phyloP scores from a whole-genome alignment of 768 basidiomycete species.

The Wakefieldia striispora region DNA sequence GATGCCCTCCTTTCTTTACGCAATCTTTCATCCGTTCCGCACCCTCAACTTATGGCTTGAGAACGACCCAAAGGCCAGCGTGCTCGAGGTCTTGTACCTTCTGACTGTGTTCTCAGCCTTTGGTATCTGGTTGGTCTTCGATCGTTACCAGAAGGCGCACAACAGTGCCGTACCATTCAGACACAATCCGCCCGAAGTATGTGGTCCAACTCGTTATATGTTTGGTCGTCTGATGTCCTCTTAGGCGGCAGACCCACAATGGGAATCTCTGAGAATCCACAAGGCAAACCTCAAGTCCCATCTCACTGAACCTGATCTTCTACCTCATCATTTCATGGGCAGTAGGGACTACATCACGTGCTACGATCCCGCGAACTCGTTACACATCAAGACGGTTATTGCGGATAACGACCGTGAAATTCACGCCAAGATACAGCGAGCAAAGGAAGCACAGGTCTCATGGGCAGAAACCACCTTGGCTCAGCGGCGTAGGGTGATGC shows the following conservation, averaged over 20 bases:
- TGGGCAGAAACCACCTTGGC: constrained; percentile 79
- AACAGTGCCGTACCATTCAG: constrained; percentile 74
- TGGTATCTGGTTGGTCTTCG: constrained; percentile 77
- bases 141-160: constrained; percentile 69
- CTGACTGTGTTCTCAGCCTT: constrained; percentile 69
- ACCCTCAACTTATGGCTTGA: constrained; percentile 48
- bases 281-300: constrained; percentile 69
- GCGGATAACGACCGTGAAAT: constrained; percentile 78
- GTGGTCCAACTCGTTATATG: constrained; percentile 16
- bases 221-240: constrained; percentile 15
- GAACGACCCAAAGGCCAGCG: constrained; percentile 45
- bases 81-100: constrained; percentile 63
- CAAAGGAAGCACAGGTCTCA: constrained; percentile 61
- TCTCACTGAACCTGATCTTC: constrained; percentile 49
- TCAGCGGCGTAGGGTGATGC: constrained; percentile 77
- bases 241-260: constrained; percentile 59
- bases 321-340: constrained; percentile 44
- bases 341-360: constrained; percentile 78
- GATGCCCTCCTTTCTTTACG: constrained; percentile 35
- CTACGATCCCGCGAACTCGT: constrained; percentile 87
- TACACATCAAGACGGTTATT: constrained; percentile 74
- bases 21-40: constrained; percentile 49
- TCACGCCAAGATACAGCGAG: constrained; percentile 61
- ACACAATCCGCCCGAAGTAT: constrained; percentile 56
- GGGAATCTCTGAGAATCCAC: constrained; percentile 51